A percentile compares a stretch with the other conserved stretches of the same genome.
Evolutionary conservation across 1,139 yeast genomes (phyloP).

Genomic region (Candida gigantensis): DNA sequence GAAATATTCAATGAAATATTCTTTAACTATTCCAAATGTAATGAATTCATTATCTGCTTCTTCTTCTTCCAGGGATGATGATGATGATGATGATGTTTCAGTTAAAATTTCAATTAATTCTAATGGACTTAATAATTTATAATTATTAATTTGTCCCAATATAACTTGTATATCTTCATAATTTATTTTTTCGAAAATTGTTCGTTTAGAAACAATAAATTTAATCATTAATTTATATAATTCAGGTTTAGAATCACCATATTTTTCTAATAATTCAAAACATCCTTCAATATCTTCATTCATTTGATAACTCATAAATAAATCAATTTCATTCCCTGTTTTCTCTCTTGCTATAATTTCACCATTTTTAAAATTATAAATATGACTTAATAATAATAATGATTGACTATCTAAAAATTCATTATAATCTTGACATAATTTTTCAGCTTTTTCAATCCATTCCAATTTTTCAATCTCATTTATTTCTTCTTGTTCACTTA

Average conservation of each 20-base stretch:
- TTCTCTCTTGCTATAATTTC: slow-evolving; percentile 37
- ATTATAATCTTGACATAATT: slow-evolving; percentile 47
- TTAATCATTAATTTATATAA: slow-evolving; percentile 67
- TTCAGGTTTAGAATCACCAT: slow-evolving; percentile 64
- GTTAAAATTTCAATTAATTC: slow-evolving; percentile 70
- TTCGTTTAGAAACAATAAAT: slow-evolving; percentile 61
- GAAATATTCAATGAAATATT: slow-evolving; percentile 64
- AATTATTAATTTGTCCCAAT: slow-evolving; percentile 53
- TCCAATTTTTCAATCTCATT: slow-evolving; percentile 23
- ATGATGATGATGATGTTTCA: no score
- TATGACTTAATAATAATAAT: slow-evolving; percentile 64
- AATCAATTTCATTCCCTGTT: slow-evolving; percentile 58
- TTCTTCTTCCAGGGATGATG: no score
- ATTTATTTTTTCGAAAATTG: slow-evolving; percentile 52
- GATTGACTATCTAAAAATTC: slow-evolving; percentile 56
- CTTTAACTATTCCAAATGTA: slow-evolving; percentile 73
- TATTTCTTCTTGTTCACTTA: slow-evolving; percentile 39
- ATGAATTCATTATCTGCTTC: slow-evolving; percentile 51
- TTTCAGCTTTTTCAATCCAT: slow-evolving; percentile 70
- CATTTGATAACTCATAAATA: slow-evolving; percentile 64
- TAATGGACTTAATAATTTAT: slow-evolving; percentile 66
- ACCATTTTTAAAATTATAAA: slow-evolving; percentile 58
- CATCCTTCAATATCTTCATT: slow-evolving; percentile 60
- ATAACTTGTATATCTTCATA: slow-evolving; percentile 47
- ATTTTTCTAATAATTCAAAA: slow-evolving; percentile 53